Evolutionary conservation across 139 green algal species (phyloP).

Genomic region (Coelastrella sp.): DNA sequence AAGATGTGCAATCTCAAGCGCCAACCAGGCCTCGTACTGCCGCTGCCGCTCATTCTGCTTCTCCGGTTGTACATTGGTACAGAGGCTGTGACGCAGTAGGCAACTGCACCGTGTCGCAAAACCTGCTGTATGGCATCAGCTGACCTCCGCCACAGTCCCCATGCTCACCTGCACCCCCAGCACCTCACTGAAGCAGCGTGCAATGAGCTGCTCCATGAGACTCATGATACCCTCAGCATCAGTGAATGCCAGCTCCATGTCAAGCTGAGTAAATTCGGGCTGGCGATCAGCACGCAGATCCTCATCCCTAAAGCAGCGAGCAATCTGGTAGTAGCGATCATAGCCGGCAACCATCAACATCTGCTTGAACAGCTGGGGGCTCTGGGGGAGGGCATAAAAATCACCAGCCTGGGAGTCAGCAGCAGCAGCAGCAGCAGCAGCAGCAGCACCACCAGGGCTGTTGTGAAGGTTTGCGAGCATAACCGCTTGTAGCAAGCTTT

Average conservation of each 20-base stretch:
- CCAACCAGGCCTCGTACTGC: background rate
- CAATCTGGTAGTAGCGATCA: constrained; percentile 98
- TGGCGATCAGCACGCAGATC: constrained; percentile 95
- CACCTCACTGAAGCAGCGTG: constrained; percentile 70
- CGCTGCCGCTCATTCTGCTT: too few species aligned
- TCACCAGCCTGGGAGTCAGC: constrained; percentile 62
- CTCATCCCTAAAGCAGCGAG: constrained; percentile 97
- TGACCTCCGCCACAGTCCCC: background rate
- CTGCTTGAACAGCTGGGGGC: constrained; percentile 99
- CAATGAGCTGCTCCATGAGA: constrained; percentile 89
- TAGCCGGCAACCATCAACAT: constrained; percentile 98
- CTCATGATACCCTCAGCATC: constrained; percentile 86
- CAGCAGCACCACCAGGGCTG: too few species aligned
- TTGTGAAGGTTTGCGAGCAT: too few species aligned
- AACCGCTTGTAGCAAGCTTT: background rate
- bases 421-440: background rate
- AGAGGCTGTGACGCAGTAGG: background rate
- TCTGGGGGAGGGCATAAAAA: constrained; percentile 97
- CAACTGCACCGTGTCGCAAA: background rate
- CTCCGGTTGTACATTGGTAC: background rate
- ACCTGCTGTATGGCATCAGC: background rate
- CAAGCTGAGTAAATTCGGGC: constrained; percentile 98
- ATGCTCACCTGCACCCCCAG: constrained; percentile 34
- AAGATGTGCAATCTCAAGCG: background rate
- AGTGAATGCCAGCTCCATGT: constrained; percentile 97